phyloP scores from a whole-genome alignment of 306 rosid species.

The Alnus rubra region DNA sequence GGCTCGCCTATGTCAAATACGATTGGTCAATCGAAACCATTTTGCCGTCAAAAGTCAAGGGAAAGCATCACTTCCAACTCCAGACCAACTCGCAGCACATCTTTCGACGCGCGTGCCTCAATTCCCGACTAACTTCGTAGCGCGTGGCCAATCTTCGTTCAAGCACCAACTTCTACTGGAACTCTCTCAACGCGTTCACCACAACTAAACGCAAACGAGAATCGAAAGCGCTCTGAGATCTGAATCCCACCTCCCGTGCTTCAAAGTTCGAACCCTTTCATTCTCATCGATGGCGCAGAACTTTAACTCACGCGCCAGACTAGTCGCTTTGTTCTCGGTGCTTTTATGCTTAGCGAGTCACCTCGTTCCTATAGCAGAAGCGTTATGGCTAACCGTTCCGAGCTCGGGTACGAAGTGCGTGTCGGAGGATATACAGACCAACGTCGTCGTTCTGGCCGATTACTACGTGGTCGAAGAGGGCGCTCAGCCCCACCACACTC shows the following conservation, averaged over 20 bases:
- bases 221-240: neutral
- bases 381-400: slow-evolving; percentile 47
- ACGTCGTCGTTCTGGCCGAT: slow-evolving; percentile 58
- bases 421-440: slow-evolving; percentile 55
- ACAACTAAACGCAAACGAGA: slow-evolving; percentile 12
- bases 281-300: slow-evolving; percentile 30
- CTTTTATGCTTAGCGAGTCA: slow-evolving; percentile 24
- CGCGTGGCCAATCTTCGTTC: neutral
- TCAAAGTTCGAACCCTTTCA: neutral
- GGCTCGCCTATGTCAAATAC: neutral
- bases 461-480: slow-evolving; percentile 51
- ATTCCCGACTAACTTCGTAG: neutral
- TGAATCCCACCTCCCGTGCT: neutral
- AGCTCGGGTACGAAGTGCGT: slow-evolving; percentile 55
- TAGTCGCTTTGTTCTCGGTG: neutral
- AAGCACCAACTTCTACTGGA: neutral
- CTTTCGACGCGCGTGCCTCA: neutral
- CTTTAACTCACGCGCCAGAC: slow-evolving; percentile 16
- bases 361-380: slow-evolving; percentile 28
- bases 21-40: neutral
- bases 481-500: slow-evolving; percentile 21
- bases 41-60: neutral
- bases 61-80: neutral
- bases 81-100: neutral
- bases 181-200: neutral